These are phyloP conservation scores for Rhodotorula toruloides DNA, from an alignment of 768 basidiomycete genomes.

Conservation along the genomic window DNA sequence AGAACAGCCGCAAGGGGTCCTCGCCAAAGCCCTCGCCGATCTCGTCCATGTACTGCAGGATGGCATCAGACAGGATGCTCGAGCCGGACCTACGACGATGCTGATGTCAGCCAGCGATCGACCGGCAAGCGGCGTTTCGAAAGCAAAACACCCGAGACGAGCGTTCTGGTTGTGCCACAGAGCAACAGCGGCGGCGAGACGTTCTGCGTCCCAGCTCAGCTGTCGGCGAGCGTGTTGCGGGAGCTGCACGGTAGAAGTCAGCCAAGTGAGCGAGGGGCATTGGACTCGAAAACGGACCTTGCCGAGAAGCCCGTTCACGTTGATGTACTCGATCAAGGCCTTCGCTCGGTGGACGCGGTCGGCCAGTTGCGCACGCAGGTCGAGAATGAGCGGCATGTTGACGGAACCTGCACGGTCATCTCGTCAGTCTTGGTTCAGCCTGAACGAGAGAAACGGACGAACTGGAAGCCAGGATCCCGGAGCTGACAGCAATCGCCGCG, in stretches of 20 bases:
- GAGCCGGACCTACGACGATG: slow-evolving; percentile 33
- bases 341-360: slow-evolving; percentile 69
- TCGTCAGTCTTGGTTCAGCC: not conserved
- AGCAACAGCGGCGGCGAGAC: slow-evolving; percentile 70
- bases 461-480: slow-evolving; percentile 63
- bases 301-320: slow-evolving; percentile 70
- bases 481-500: slow-evolving; percentile 46
- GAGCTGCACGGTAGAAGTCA: slow-evolving; percentile 54
- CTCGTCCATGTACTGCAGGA: slow-evolving; percentile 64
- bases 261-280: not conserved
- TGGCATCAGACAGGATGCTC: slow-evolving; percentile 60
- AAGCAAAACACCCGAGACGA: slow-evolving; percentile 44
- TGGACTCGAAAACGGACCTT: slow-evolving; percentile 54
- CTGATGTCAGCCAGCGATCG: not conserved
- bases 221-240: slow-evolving; percentile 70
- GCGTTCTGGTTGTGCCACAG: slow-evolving; percentile 59
- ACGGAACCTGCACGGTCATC: slow-evolving; percentile 51
- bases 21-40: slow-evolving; percentile 58
- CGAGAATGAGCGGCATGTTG: slow-evolving; percentile 70
- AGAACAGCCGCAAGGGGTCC: slow-evolving; percentile 77
- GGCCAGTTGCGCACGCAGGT: slow-evolving; percentile 69
- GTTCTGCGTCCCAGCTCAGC: slow-evolving; percentile 77
- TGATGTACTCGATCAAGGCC: slow-evolving; percentile 84
- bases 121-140: no score
- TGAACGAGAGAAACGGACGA: slow-evolving; percentile 15